Evolutionary conservation across 1,139 yeast species (phyloP), one percentile per base, ranked within the genome.

Genomic region (Pichia sp.): DNA sequence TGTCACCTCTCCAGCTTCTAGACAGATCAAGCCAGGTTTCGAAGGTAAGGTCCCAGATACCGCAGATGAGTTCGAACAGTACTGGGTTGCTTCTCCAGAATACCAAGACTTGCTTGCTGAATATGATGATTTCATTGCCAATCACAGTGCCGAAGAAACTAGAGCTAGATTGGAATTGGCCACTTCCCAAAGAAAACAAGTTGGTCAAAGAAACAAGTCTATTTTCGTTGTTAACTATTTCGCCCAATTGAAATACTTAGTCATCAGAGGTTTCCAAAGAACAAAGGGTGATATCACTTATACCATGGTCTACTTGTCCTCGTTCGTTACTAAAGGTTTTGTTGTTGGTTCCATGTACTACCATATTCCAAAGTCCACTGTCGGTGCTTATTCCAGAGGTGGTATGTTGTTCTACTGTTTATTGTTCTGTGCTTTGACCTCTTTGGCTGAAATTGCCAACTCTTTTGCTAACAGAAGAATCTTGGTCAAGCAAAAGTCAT

Each of bases 1-100:
- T 2, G 72, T 86, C 50, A 84, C 93, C 3, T 81, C 82, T 59
- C 90, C 95, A 16, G 71, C 74, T 7, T 93, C 85, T 18, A 78
- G 95, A 68, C 70, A 75, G 22, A 69, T 76, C n/a, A 69, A 69
- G 55, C 67, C 72, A 25, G 93, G 90, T 3, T 79, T 62, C 56
- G 76, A 73, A 58, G 58, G 62, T 49, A 66, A 52, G 30, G 61
- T 60, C 43, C 66, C 66, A 13, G 55, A 56, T 12, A 51, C 73
- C 60, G 67, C 72, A 47, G 67, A 68, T 22, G 81, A 79, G 37
- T 79, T 80, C 58, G 73, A 56, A 48, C 47, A 80, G 2, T 75
- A 74, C 59, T 75, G 83, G 79, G 63, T 50, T 52, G 64, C 63
- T 26, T 75, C 82, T 4, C 67, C 73, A 3, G 75, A 73, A 47